A percentile compares a stretch with the other conserved stretches of the same genome.
Conservation (phyloP, 2,329 filamentous ascomycete genomes). For the Aspergillus sp. region DNA sequence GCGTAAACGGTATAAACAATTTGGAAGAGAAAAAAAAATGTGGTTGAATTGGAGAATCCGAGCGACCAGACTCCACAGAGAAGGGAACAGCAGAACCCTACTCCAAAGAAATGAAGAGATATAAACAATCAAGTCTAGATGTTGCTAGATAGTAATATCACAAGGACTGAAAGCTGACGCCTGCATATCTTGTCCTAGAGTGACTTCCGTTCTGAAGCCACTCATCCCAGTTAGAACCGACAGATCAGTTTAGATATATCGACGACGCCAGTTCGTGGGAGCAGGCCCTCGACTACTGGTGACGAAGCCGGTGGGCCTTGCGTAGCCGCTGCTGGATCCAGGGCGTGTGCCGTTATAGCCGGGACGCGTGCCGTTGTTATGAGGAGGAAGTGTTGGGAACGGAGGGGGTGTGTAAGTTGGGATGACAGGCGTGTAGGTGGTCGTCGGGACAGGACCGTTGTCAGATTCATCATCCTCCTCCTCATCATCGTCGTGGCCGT, state of each 20-base stretch:
- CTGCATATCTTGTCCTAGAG: conserved; percentile 5
- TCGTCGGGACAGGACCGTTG: conserved; percentile 9
- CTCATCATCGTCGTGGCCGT: conserved; percentile 11
- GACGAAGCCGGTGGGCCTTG: conserved; percentile 35
- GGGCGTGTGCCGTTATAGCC: conserved; percentile 25
- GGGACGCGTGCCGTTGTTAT: conserved; percentile 27
- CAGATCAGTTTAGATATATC: conserved; percentile 24
- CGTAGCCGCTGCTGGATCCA: conserved; percentile 20
- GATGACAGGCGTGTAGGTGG: conserved; percentile 16
- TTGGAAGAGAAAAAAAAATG: neutral
- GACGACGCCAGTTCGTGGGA: conserved; percentile 33
- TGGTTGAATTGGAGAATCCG: conserved; percentile 2
- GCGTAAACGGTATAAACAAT: neutral
- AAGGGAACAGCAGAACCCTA: neutral
- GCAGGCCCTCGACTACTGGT: conserved; percentile 35
- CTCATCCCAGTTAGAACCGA: neutral
- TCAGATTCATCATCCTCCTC: conserved; percentile 4
- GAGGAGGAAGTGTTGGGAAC: conserved; percentile 16
- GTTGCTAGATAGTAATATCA: neutral
- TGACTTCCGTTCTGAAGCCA: conserved; percentile 14
- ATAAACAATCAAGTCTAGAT: conserved; percentile 1
- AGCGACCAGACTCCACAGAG: neutral
- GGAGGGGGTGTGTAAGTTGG: conserved; percentile 17
- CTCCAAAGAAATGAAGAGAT: conserved; percentile 9
- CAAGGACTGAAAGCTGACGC: neutral